Percentiles rank a stretch among this genome's conserved stretches.
phyloP scores from a whole-genome alignment of 305 asterid genomes.

The Andrographis paniculata region DNA sequence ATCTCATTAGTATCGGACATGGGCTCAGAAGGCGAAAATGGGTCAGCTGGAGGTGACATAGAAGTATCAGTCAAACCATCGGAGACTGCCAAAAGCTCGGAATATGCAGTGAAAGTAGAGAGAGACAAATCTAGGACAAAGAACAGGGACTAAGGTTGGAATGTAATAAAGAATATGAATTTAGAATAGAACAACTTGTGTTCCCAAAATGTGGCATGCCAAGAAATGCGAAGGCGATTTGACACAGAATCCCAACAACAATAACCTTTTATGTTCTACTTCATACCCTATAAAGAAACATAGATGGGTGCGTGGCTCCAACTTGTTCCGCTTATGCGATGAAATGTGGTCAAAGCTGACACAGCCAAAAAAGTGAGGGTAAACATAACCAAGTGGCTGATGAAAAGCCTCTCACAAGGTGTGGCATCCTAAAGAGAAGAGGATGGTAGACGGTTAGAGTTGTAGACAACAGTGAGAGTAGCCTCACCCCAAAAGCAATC shows the following conservation, averaged over 20 bases:
- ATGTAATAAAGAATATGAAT: not conserved
- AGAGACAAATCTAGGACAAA: not conserved
- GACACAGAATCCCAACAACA: slow-evolving; percentile 12
- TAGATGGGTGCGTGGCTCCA: slow-evolving; percentile 1
- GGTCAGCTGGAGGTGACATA: not conserved
- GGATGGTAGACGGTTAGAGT: not conserved
- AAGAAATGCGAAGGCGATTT: slow-evolving; percentile 2
- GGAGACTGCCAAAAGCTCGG: no score
- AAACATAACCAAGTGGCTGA: not conserved
- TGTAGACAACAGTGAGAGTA: not conserved
- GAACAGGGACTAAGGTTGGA: not conserved
- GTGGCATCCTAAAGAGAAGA: not conserved
- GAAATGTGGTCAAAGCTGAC: slow-evolving; percentile 2
- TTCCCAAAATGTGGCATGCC: slow-evolving; percentile 10
- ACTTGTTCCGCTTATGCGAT: not conserved
- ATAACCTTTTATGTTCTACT: slow-evolving; percentile 6
- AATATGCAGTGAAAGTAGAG: not conserved
- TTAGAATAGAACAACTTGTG: not conserved
- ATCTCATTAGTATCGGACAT: no score
- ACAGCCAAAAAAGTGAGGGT: not conserved
- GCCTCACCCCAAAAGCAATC: slow-evolving; percentile 7
- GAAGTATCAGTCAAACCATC: no score
- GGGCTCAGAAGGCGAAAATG: not conserved
- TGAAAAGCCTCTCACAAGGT: slow-evolving; percentile 1
- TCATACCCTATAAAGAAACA: slow-evolving; percentile 3